Evolutionary conservation across 2,329 filamentous ascomycete species (phyloP).

Genomic region (Diplodia mutila): DNA sequence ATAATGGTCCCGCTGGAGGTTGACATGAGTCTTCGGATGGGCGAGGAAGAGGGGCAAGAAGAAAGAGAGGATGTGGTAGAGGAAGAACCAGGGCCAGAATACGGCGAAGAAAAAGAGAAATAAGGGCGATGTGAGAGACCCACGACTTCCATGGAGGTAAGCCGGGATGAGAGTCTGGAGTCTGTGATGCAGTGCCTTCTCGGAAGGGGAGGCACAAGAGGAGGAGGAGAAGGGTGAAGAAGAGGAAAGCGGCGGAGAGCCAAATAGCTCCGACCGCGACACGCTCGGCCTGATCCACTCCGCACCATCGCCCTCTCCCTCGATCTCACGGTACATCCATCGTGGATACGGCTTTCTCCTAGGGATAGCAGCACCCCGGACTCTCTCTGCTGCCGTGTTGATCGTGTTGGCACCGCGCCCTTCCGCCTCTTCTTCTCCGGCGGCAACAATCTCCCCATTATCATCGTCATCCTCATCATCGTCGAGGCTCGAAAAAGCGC

Average conservation of each 20-base stretch:
- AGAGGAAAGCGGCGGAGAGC: not conserved
- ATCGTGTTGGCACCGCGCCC: not conserved
- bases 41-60: not conserved
- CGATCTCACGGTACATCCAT: constrained; percentile 4
- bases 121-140: not conserved
- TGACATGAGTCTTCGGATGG: not conserved
- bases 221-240: not conserved
- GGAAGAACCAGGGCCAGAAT: not conserved
- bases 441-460: not conserved
- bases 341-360: not conserved
- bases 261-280: not conserved
- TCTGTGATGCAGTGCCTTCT: not conserved
- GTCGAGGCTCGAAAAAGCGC: not conserved
- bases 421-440: not conserved
- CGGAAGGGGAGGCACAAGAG: not conserved
- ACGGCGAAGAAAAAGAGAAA: not conserved
- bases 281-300: constrained; percentile 16
- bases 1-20: not conserved
- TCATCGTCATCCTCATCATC: not conserved
- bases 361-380: not conserved
- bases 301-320: constrained; percentile 5
- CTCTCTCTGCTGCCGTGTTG: not conserved
- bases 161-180: not conserved
- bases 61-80: not conserved
- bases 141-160: not conserved